These are phyloP conservation scores for Albifimbria verrucaria DNA, from an alignment of 2,329 filamentous ascomycete species.

Conservation along the genomic window DNA sequence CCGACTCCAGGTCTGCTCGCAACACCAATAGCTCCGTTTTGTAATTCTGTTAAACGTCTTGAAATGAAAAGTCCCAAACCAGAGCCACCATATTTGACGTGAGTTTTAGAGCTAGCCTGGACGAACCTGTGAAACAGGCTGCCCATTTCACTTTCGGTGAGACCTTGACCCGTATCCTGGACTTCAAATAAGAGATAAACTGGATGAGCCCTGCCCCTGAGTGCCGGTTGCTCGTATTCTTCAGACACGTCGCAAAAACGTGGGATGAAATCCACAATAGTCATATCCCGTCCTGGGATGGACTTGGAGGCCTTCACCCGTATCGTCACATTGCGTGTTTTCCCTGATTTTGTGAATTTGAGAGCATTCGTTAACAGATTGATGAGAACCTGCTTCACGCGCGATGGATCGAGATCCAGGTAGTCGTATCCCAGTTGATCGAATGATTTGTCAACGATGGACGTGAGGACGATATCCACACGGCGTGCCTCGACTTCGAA, in stretches of 20 bases:
- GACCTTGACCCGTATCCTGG: slow-evolving; percentile 71
- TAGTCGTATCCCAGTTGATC: slow-evolving; percentile 56
- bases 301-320: slow-evolving; percentile 41
- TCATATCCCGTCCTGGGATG: slow-evolving; percentile 34
- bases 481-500: slow-evolving; percentile 72
- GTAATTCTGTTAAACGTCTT: slow-evolving; percentile 73
- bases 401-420: slow-evolving; percentile 67
- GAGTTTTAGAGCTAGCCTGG: slow-evolving; percentile 72
- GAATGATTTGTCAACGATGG: slow-evolving; percentile 62
- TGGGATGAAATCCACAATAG: slow-evolving; percentile 60
- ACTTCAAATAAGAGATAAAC: slow-evolving; percentile 71
- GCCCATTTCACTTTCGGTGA: slow-evolving; percentile 69
- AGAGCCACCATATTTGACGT: slow-evolving; percentile 75
- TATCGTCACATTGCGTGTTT: slow-evolving; percentile 52
- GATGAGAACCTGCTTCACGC: slow-evolving; percentile 75
- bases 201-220: slow-evolving; percentile 36
- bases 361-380: slow-evolving; percentile 79
- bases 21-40: slow-evolving; percentile 77
- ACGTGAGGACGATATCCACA: slow-evolving; percentile 63
- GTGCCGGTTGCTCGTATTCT: slow-evolving; percentile 31
- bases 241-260: slow-evolving; percentile 44
- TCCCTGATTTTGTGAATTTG: slow-evolving; percentile 70
- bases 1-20: slow-evolving; percentile 65
- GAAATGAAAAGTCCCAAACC: slow-evolving; percentile 79
- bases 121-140: slow-evolving; percentile 76